Base-by-base conservation (phyloP, 805 yeast species). In the Ogataea pilisensis region DNA sequence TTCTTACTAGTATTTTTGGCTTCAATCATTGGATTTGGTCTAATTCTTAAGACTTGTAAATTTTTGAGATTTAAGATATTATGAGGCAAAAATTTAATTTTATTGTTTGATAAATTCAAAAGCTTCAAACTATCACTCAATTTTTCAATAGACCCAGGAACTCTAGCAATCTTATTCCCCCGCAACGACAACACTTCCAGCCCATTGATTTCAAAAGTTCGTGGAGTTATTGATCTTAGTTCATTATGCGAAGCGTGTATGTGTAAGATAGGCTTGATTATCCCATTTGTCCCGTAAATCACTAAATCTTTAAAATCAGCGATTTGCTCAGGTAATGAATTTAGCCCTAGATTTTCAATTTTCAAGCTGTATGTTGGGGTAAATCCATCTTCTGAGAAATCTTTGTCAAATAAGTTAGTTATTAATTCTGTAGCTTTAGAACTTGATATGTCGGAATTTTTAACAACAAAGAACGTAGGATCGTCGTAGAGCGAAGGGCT, bases 271-370 rank as follows among this genome's bases (percentile, higher is more conserved):
- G 74, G 70, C 19, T 57, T 53, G n/a, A 54, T 53, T 4, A 69
- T 54, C 0, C 66, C 68, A 8, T 50, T 48, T 1, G 51, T 44
- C 5, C 60, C 64, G 46, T 68, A 69, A 7, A 73, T 55, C n/a
- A 78, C 79, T 49, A 78, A 57, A 40, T 78, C 69, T 49, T 75
- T 69, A 46, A 80, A 61, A 53, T 80, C 86, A 37, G 70, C 70
- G 22, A 80, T 66, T 46, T 78, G 82, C 38, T 75, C 78, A 1
- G 86, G 85, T 3, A 80, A 55, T 5, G 69, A 69, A 9, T 60
- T 63, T 30, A 80, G 58, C 0, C 66, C 69, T 57, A 77, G 53
- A 13, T 68, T 59, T 38, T 78, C 82, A 21, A 80, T 50, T 41
- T 69, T 59, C 2, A 80, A 61, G n/a, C 53, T 61, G 1, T 76